These are phyloP conservation scores for Pholiota microspora DNA, from an alignment of 768 basidiomycete genomes.

Conservation along the genomic window DNA sequence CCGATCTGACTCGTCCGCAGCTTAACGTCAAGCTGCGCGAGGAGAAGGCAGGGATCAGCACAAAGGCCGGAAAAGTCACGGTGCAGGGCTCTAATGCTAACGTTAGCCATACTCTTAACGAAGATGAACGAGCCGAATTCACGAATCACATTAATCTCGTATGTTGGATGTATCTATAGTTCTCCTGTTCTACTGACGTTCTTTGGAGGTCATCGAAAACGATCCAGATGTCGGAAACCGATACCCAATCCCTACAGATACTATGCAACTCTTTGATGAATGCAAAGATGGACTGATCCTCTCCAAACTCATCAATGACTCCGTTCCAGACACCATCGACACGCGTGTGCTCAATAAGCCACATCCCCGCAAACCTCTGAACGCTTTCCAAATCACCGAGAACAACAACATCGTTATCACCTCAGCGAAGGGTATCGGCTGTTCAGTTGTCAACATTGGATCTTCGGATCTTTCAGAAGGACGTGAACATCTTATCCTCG, in stretches of 20 bases:
- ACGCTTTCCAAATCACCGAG: slow-evolving; percentile 98
- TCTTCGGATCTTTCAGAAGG: slow-evolving; percentile 91
- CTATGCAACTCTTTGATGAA: slow-evolving; percentile 99
- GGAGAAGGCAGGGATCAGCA: slow-evolving; percentile 44
- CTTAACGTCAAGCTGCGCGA: slow-evolving; percentile 79
- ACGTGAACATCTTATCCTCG: slow-evolving; percentile 93
- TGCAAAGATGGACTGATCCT: slow-evolving; percentile 94
- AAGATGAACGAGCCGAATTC: slow-evolving; percentile 93
- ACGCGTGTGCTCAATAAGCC: slow-evolving; percentile 96
- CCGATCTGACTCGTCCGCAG: slow-evolving; percentile 34
- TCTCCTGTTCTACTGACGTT: slow-evolving; percentile 6
- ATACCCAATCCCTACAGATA: slow-evolving; percentile 91
- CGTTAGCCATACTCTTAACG: slow-evolving; percentile 95
- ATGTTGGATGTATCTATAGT: slow-evolving; percentile 25
- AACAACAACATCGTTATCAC: slow-evolving; percentile 99
- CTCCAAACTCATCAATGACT: slow-evolving; percentile 98
- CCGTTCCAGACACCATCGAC: slow-evolving; percentile 99
- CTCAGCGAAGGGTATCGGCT: slow-evolving; percentile 96
- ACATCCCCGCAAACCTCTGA: slow-evolving; percentile 74
- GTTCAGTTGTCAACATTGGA: slow-evolving; percentile 98
- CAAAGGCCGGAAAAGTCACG: slow-evolving; percentile 86
- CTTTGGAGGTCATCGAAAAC: slow-evolving; percentile 78
- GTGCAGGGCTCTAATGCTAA: slow-evolving; percentile 94
- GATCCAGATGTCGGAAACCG: slow-evolving; percentile 82
- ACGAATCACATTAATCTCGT: slow-evolving; percentile 98